Evolutionary conservation across 106 monocot genomes (phyloP), one percentile per base, ranked within the genome.

Genomic region (Cymbidium sinense): DNA sequence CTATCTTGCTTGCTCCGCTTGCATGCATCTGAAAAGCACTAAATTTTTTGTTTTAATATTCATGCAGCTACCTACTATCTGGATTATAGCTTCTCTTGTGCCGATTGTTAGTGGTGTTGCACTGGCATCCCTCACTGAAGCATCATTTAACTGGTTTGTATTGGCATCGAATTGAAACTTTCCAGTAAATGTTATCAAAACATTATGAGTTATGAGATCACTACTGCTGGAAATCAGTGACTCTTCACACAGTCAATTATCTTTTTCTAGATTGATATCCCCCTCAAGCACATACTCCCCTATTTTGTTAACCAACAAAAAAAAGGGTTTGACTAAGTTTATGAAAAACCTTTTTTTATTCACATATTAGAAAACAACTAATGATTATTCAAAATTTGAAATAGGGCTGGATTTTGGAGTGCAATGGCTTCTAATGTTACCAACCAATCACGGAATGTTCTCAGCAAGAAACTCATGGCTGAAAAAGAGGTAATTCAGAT

Each of bases 361-460:
- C 7, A n/a, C n/a, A 25, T 61, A 23, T 8, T 61, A 13, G n/a
- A 61, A 25, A 61, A 27, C 27, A 25, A 67, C 33, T 67, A 67
- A 67, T 67, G 31, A 13, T 67, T 33, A 67, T 67, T 67, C 13
- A 33, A 33, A 29, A 33, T 67, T 67, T 67, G 58, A 67, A 67
- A 67, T 81, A 95, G 95, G 95, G 83, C 74, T 87, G 95, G 95
- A 64, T 95, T 95, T 77, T 95, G 90, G 95, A 90, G 95, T 87
- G 95, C 92, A 39, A 95, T 95, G 95, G 95, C 92, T 79, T 95
- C 95, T 35, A 95, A 92, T 79, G 23, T 95, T 19, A 86, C 89
- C 65, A 85, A 87, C 70, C 95, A 95, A 74, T 95, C 88, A 15
- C 86, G 92, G 7, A 95, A 95, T 84, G 92, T 95, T 27, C 88